Evolutionary conservation across 306 rosid genomes (phyloP), one percentile per base, ranked within the genome.

Genomic region (Psophocarpus tetragonolobus): DNA sequence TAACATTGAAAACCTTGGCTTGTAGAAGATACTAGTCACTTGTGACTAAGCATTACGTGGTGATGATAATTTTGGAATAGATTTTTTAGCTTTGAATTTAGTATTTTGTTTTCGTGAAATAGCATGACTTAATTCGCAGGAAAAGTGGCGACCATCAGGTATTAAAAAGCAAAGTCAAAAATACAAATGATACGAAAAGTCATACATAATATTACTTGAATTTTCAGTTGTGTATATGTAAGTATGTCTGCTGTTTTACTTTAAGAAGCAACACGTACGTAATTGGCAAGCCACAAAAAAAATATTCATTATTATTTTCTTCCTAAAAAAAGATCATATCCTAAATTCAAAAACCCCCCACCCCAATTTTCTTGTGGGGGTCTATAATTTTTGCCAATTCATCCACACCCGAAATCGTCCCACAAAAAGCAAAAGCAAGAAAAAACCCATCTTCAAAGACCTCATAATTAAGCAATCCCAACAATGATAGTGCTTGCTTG

Each of bases 141-240:
- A 53, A 60, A 84, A 66, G 50, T 38, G 74, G 81, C 83, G 66
- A 77, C 85, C 73, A 81, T 77, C 76, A 41, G 68, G 81, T 71
- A 61, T 53, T 65, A 0, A 20, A 38, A 51, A 35, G 44, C 63
- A 73, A 54, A 67, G 80, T 83, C 67, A 78, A 65, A 15, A 47
- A 38, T 48, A 58, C 23, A 21, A 66, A 54, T 66, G 54, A 58
- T 72, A 73, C 68, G 83, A 58, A 44, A 83, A 75, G 47, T 51
- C 69, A 57, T 53, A 51, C 21, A 50, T 13, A 18, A 82, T 57
- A 77, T 73, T 41, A 77, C 73, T 41, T 41, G 65, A 67, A 80
- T 58, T 73, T 51, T 48, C 1, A 68, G 54, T 66, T 32, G 2
- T 57, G 39, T 56, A 23, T 42, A 4, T 63, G 76, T 30, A 56